Conservation (phyloP, 352 stramenopile genomes). For the Phytophthora multivora region DNA sequence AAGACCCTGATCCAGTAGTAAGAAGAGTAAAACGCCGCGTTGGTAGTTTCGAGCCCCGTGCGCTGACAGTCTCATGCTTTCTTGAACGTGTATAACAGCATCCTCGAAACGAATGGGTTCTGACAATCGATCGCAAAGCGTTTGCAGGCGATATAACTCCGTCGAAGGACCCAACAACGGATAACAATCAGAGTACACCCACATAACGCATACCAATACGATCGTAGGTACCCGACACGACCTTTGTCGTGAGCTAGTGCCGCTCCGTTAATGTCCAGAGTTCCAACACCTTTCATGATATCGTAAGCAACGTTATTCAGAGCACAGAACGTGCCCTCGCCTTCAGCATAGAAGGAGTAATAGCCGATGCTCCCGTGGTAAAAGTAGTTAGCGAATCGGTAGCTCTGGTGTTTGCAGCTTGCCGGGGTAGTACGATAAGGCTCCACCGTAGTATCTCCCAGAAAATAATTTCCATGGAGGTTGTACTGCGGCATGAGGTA, state of each 20-base stretch:
- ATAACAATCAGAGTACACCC: conserved; percentile 1
- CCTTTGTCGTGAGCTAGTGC: conserved; percentile 6
- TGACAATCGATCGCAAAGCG: conserved; percentile 1
- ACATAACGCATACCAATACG: conserved; percentile 16
- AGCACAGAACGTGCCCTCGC: conserved; percentile 16
- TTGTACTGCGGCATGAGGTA: conserved; percentile 20
- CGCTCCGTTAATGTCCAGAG: conserved; percentile 18
- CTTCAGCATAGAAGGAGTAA: conserved; percentile 17
- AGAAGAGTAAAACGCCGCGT: conserved; percentile 9
- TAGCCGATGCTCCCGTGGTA: conserved; percentile 10
- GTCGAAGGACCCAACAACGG: conserved; percentile 1
- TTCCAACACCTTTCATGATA: conserved; percentile 12
- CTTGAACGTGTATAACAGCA: conserved; percentile 21
- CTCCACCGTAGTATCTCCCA: conserved; percentile 1
- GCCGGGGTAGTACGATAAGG: background rate
- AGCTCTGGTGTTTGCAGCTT: background rate
- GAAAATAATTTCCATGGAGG: conserved; percentile 6
- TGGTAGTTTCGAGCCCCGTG: conserved; percentile 22
- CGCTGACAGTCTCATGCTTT: conserved; percentile 11
- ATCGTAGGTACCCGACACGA: background rate
- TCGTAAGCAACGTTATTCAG: conserved; percentile 14
- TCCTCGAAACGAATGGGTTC: conserved; percentile 5
- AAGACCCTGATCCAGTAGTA: conserved; percentile 18
- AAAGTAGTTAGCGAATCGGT: conserved; percentile 5
- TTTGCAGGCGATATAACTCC: conserved; percentile 15